These are phyloP conservation scores for Fusarium duplospermum DNA, from an alignment of 2,329 filamentous ascomycete species.

Conservation along the genomic window DNA sequence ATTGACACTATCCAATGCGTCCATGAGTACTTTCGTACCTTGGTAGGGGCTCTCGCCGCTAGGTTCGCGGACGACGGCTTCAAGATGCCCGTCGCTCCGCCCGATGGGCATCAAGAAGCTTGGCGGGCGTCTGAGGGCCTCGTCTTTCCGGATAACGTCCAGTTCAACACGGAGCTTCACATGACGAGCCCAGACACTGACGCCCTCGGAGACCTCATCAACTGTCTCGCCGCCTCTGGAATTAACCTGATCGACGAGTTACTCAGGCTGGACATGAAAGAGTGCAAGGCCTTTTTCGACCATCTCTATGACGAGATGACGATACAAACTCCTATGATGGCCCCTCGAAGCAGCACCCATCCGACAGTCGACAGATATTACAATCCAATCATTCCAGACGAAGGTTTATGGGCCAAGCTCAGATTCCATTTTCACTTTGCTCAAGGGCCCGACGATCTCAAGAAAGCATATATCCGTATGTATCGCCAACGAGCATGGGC, in stretches of 20 bases:
- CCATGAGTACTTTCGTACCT: conserved; percentile 17
- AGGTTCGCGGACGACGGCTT: neutral
- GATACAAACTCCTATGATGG: neutral
- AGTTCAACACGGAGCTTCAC: conserved; percentile 14
- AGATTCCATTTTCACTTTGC: neutral
- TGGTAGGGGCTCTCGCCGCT: conserved; percentile 8
- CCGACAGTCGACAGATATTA: neutral
- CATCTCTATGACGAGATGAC: conserved; percentile 1
- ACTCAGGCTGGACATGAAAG: neutral
- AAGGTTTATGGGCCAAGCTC: neutral
- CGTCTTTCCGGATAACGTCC: conserved; percentile 8
- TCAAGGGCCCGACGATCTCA: neutral
- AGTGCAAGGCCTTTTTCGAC: neutral
- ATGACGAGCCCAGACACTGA: neutral
- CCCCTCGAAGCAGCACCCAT: neutral
- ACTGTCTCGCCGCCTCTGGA: conserved; percentile 12
- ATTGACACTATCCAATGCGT: conserved; percentile 15
- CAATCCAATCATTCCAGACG: neutral
- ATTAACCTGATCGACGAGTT: neutral
- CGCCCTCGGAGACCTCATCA: neutral
- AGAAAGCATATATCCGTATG: neutral
- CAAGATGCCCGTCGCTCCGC: neutral
- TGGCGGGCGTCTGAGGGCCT: neutral
- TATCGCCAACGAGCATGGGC: conserved; percentile 20
- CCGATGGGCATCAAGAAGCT: neutral